These are phyloP conservation scores for Aspergillus tanneri DNA, from an alignment of 2,329 filamentous ascomycete species.

Conservation along the genomic window DNA sequence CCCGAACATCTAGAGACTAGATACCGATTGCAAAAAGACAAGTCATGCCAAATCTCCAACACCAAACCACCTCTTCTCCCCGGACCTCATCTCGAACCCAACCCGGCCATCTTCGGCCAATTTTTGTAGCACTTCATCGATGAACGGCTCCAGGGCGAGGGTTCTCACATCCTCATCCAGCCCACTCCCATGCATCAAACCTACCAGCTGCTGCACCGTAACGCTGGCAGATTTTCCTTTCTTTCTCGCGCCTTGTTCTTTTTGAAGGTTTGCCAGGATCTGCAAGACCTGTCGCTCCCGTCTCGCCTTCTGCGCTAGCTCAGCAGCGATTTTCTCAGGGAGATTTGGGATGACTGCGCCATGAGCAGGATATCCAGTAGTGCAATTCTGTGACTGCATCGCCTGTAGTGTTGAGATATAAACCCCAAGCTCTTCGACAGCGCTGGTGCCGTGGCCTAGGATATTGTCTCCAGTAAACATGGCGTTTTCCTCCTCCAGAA, in stretches of 20 bases:
- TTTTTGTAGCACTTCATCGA: constrained; percentile 45
- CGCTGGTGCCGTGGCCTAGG: too few species aligned
- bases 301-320: constrained; percentile 40
- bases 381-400: constrained; percentile 39
- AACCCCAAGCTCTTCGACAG: constrained; percentile 41
- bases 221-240: constrained; percentile 33
- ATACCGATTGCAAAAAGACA: too few species aligned
- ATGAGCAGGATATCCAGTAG: constrained; percentile 48
- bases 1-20: too few species aligned
- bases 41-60: too few species aligned
- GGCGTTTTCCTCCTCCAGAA: too few species aligned
- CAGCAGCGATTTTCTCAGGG: constrained; percentile 37
- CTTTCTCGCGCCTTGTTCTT: constrained; percentile 9
- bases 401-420: constrained; percentile 39
- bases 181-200: constrained; percentile 42
- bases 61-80: constrained; percentile 44
- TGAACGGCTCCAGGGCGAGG: constrained; percentile 46
- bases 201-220: constrained; percentile 46
- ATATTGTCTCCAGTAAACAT: too few species aligned
- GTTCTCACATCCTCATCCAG: constrained; percentile 34
- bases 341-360: constrained; percentile 43
- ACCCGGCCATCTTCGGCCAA: constrained; percentile 47
- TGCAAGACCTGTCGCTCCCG: constrained; percentile 44
- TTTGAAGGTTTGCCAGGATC: constrained; percentile 27
- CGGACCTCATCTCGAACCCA: constrained; percentile 39